Percentiles rank a stretch among this genome's conserved stretches.
Conservation (phyloP, 169 alveolate species). For the Plasmodium vinckei region DNA sequence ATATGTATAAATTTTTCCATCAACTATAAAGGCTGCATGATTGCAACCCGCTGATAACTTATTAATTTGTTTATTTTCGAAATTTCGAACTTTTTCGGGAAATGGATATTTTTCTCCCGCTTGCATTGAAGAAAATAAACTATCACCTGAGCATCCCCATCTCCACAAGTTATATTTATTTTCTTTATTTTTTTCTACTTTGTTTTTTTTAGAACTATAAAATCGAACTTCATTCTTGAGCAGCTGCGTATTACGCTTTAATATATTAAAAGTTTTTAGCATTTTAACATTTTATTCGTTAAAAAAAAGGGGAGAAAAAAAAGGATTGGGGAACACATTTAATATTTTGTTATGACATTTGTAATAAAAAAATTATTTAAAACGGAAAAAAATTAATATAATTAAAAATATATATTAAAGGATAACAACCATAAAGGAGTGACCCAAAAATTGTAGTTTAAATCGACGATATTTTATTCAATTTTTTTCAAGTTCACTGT, state of each 20-base stretch:
- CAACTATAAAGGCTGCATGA: conserved; percentile 66
- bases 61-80: conserved; percentile 57
- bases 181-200: conserved; percentile 31
- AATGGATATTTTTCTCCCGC: conserved; percentile 53
- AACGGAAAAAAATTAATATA: too few species aligned
- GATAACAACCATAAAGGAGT: too few species aligned
- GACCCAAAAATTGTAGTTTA: too few species aligned
- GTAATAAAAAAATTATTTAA: too few species aligned
- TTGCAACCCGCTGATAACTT: conserved; percentile 64
- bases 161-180: conserved; percentile 56
- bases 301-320: not conserved
- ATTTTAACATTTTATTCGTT: conserved; percentile 34
- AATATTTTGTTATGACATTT: too few species aligned
- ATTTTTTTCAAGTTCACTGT: too few species aligned
- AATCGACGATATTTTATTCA: too few species aligned
- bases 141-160: conserved; percentile 73
- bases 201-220: conserved; percentile 26
- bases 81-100: conserved; percentile 46
- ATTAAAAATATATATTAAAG: too few species aligned
- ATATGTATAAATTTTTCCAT: conserved; percentile 57
- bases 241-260: conserved; percentile 13
- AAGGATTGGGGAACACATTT: too few species aligned
- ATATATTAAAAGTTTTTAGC: conserved; percentile 14
- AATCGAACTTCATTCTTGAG: conserved; percentile 5
- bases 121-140: conserved; percentile 53